These are phyloP conservation scores for Glycyrrhiza uralensis DNA, from an alignment of 306 rosid species.

Conservation along the genomic window DNA sequence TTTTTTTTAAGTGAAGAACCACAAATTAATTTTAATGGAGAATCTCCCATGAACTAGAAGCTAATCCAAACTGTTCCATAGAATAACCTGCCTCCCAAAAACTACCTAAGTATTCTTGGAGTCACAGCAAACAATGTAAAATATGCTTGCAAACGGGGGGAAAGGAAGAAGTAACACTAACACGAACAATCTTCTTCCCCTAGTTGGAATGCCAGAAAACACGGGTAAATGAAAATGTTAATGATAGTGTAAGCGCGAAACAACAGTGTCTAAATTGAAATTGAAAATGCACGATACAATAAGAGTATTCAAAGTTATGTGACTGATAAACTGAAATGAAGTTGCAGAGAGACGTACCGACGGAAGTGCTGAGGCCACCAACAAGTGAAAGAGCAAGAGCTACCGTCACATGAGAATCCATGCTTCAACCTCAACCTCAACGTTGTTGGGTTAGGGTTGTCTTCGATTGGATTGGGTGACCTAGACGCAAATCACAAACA, in stretches of 20 bases:
- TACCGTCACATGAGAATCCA: conserved; percentile 81
- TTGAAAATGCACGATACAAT: not conserved
- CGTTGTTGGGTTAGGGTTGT: conserved; percentile 1
- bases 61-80: no score
- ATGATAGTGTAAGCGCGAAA: not conserved
- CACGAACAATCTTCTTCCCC: not conserved
- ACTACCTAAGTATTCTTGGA: not conserved
- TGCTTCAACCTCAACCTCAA: conserved; percentile 14
- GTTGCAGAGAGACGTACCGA: conserved; percentile 47
- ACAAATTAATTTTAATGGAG: no score
- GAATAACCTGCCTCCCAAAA: no score
- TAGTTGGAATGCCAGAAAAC: no score
- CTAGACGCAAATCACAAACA: not conserved
- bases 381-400: conserved; percentile 95
- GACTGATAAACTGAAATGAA: not conserved
- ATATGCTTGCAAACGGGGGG: not conserved
- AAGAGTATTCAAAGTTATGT: not conserved
- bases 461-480: not conserved
- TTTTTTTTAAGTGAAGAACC: no score
- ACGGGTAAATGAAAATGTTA: not conserved
- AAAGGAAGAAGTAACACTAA: not conserved
- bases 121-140: not conserved
- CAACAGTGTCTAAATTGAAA: not conserved
- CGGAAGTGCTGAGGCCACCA: conserved; percentile 88
- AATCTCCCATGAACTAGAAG: no score